Conservation (phyloP, 2,329 filamentous ascomycete genomes). For the Penicillium sp. region DNA sequence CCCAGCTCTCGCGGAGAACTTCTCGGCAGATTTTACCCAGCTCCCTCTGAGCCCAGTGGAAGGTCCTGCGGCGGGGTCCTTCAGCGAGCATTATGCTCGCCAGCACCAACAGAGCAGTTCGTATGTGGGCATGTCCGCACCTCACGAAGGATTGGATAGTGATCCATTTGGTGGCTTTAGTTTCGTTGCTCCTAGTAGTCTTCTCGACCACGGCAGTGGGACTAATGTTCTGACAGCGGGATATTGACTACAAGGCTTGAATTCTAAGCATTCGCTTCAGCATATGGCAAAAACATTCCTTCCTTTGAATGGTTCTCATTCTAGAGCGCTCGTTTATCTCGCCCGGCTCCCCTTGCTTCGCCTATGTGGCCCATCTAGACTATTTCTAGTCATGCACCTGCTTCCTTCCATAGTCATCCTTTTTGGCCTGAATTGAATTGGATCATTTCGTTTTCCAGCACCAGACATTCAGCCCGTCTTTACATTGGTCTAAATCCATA, state of each 20-base stretch:
- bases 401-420: background rate
- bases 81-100: slow-evolving; percentile 34
- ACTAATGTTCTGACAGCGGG: slow-evolving; percentile 29
- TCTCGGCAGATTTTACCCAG: slow-evolving; percentile 88
- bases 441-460: background rate
- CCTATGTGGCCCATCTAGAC: background rate
- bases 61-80: slow-evolving; percentile 30
- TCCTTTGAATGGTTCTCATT: background rate
- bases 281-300: background rate
- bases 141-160: slow-evolving; percentile 24
- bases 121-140: slow-evolving; percentile 23
- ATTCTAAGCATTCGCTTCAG: background rate
- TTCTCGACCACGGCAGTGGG: slow-evolving; percentile 48
- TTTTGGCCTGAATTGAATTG: background rate
- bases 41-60: slow-evolving; percentile 77
- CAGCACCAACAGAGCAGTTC: slow-evolving; percentile 19
- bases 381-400: background rate
- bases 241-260: slow-evolving; percentile 23
- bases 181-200: slow-evolving; percentile 53
- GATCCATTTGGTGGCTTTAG: slow-evolving; percentile 56
- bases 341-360: background rate
- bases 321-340: background rate
- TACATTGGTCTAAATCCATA: background rate
- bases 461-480: background rate
- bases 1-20: slow-evolving; percentile 95